Evolutionary conservation across 192 early-diverging fungal species (phyloP).

Genomic region (Chytriomyces sp.): DNA sequence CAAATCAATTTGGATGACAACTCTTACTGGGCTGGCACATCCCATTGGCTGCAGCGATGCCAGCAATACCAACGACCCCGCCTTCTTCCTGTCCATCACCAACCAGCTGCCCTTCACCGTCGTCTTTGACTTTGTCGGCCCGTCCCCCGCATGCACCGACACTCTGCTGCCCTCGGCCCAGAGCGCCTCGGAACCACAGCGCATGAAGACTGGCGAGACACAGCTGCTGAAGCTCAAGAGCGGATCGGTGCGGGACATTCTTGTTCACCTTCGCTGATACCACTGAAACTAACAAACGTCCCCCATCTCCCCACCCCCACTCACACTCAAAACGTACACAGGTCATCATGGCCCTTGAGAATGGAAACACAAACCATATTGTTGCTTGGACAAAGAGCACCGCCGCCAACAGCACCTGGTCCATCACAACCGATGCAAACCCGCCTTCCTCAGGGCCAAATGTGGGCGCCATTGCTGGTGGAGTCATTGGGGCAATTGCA

Average conservation of each 20-base stretch:
- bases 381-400: not conserved
- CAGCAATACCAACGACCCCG: not conserved
- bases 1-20: not conserved
- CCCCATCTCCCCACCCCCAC: not conserved
- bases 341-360: constrained; percentile 25
- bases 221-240: constrained; percentile 5
- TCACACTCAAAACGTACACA: not conserved
- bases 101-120: constrained; percentile 9
- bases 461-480: constrained; percentile 25
- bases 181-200: not conserved
- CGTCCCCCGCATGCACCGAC: constrained; percentile 6
- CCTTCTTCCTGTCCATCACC: not conserved
- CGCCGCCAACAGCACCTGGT: constrained; percentile 22
- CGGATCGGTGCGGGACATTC: constrained; percentile 14
- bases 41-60: constrained; percentile 23
- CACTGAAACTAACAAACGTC: not conserved
- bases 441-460: not conserved
- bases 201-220: not conserved
- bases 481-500: constrained; percentile 12
- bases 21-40: not conserved
- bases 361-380: constrained; percentile 1
- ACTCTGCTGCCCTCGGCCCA: not conserved
- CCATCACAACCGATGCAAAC: constrained; percentile 12
- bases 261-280: not conserved
- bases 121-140: constrained; percentile 12